Base-by-base conservation (phyloP, 139 green algal species). In the Tetradesmus obliquus region DNA sequence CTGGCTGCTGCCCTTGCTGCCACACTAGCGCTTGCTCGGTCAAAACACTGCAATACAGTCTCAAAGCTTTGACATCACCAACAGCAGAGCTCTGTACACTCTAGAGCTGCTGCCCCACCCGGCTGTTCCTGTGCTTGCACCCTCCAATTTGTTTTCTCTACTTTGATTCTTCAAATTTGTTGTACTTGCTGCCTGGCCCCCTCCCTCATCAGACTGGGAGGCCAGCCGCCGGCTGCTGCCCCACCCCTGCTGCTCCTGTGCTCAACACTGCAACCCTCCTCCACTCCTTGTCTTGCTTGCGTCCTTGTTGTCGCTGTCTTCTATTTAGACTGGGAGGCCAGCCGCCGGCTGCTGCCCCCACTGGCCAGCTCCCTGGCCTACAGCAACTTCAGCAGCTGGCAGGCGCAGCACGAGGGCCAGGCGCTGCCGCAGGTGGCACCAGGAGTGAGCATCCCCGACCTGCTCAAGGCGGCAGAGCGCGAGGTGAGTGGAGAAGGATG, bases 351-450 rank as follows among this genome's bases (percentile, higher is more conserved):
- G 84, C 92, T 94, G 66, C 92, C 92, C 5, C 76, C 72, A 17
- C 84, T 92, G 22, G 92, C 92, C 5, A 76, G 66, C 84, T 92
- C 88, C 3, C 84, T 94, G 60, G 92, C 92, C n/a, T 92, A 92
- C 76, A 74, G 74, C 79, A 94, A 94, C 89, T 86, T 87, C 84
- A 74, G 53, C 60, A 57, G 32, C n/a, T 94, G 92, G 92, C 76
- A 79, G 45, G 66, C 83, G 55, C 72, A 89, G 57, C 88, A 91
- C 62, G 79, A 84, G 32, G 92, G 84, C 3, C 10, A 80, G 45
- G 54, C 60, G 60, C 79, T 86, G 69, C 88, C 92, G 1, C 15
- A 91, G 15, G 79, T 91, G 15, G 79, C 79, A 3, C 88, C 79
- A 1, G 88, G 88, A 32, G 92, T 94, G 24, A 89, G 80, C 55